A percentile compares a stretch with the other conserved stretches of the same genome.
Conservation (phyloP, 805 yeast species). For the Candida railenensis region DNA sequence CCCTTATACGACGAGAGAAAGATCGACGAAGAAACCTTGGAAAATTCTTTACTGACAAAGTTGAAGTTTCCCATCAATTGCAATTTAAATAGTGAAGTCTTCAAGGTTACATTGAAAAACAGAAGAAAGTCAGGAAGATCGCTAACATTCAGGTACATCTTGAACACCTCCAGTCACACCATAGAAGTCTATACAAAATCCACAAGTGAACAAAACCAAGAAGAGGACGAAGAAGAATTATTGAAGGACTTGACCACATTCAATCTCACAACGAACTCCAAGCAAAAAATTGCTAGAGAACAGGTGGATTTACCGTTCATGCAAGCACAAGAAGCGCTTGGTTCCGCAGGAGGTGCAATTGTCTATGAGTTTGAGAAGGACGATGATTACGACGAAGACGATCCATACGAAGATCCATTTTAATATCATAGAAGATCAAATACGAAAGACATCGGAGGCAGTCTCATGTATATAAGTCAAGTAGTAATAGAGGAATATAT, state of each 20-base stretch:
- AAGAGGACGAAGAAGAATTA: slow-evolving; percentile 50
- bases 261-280: slow-evolving; percentile 71
- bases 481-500: background rate
- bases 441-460: no score
- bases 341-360: slow-evolving; percentile 79
- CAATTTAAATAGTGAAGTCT: slow-evolving; percentile 43
- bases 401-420: slow-evolving; percentile 95
- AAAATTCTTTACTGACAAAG: slow-evolving; percentile 26
- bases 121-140: slow-evolving; percentile 87
- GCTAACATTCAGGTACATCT: slow-evolving; percentile 49
- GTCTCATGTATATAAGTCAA: background rate
- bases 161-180: slow-evolving; percentile 50
- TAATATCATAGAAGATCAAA: slow-evolving; percentile 36
- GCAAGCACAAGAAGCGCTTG: slow-evolving; percentile 75
- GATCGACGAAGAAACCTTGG: slow-evolving; percentile 50
- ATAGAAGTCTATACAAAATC: slow-evolving; percentile 28
- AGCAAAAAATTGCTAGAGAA: slow-evolving; percentile 75
- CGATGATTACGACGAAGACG: slow-evolving; percentile 98
- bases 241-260: slow-evolving; percentile 82
- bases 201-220: slow-evolving; percentile 18
- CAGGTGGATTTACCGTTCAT: slow-evolving; percentile 88
- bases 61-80: slow-evolving; percentile 46
- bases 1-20: slow-evolving; percentile 33
- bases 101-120: slow-evolving; percentile 55
- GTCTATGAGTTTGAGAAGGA: slow-evolving; percentile 95